Conservation (phyloP, 768 basidiomycete genomes). For the Pulveroboletus sp. region DNA sequence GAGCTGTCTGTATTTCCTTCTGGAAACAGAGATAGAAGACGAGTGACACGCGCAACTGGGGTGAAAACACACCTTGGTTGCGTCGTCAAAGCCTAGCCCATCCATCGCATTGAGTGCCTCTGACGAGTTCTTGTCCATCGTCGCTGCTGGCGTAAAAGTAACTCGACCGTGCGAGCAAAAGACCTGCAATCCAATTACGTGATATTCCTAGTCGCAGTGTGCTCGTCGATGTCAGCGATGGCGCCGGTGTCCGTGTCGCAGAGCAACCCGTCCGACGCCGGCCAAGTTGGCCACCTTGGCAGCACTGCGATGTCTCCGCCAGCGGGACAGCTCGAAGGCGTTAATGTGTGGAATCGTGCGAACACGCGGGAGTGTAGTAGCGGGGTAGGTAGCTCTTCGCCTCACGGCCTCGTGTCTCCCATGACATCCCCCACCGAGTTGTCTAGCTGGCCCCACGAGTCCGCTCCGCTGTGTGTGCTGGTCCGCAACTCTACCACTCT, state of each 20-base stretch:
- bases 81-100: slow-evolving; percentile 55
- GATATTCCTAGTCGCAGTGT: slow-evolving; percentile 9
- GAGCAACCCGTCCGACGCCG: slow-evolving; percentile 1
- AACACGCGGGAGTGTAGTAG: slow-evolving; percentile 20
- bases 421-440: slow-evolving; percentile 45
- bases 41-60: slow-evolving; percentile 1
- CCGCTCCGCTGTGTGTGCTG: slow-evolving; percentile 48
- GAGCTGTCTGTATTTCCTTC: slow-evolving; percentile 79
- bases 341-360: slow-evolving; percentile 25
- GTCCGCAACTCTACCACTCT: slow-evolving; percentile 8
- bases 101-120: slow-evolving; percentile 36
- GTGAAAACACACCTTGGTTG: slow-evolving; percentile 54
- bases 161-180: slow-evolving; percentile 27
- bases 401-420: slow-evolving; percentile 34
- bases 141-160: background rate
- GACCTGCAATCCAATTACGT: slow-evolving; percentile 17
- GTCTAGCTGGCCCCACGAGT: slow-evolving; percentile 44
- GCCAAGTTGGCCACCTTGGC: slow-evolving; percentile 1
- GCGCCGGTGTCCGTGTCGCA: slow-evolving; percentile 1
- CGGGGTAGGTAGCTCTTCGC: slow-evolving; percentile 19
- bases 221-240: slow-evolving; percentile 8
- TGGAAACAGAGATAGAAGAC: slow-evolving; percentile 27
- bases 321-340: slow-evolving; percentile 12
- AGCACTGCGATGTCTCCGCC: background rate
- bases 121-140: slow-evolving; percentile 24